A percentile compares a stretch with the other conserved stretches of the same genome.
Evolutionary conservation across 106 monocot genomes (phyloP).

Genomic region (Chionographis japonica): DNA sequence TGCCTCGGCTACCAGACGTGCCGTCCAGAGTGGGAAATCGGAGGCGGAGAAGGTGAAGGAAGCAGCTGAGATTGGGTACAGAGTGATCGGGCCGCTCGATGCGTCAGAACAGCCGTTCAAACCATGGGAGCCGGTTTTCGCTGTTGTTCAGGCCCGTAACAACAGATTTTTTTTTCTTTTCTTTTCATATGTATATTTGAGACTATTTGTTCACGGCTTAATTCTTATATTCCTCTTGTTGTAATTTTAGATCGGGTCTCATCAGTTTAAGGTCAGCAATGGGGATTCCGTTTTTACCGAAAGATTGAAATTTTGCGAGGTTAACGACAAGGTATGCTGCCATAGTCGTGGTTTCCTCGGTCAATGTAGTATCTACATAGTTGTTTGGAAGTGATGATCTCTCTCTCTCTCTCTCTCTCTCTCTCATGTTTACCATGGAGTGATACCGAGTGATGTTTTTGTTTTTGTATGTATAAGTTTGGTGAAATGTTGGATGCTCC

Average conservation of each 20-base stretch:
- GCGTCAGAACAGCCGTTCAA: constrained; percentile 76
- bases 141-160: constrained; percentile 63
- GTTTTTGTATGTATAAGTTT: background rate
- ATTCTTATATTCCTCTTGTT: background rate
- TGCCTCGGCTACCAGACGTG: constrained; percentile 19
- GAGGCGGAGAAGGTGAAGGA: constrained; percentile 62
- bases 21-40: constrained; percentile 52
- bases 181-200: background rate
- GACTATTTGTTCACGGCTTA: too few species aligned
- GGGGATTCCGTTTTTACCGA: constrained; percentile 89
- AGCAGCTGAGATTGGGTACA: constrained; percentile 77
- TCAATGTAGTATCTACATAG: background rate
- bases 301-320: constrained; percentile 80
- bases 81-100: constrained; percentile 65
- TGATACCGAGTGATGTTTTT: too few species aligned
- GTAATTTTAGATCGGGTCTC: constrained; percentile 71
- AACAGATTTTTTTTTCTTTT: background rate
- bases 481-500: background rate
- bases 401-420: too few species aligned
- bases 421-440: too few species aligned
- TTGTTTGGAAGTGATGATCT: too few species aligned
- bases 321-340: constrained; percentile 76
- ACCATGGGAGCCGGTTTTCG: constrained; percentile 74
- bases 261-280: constrained; percentile 98
- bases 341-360: background rate